Conservation (phyloP, 495 filamentous ascomycete genomes). For the Penicilliopsis zonata region DNA sequence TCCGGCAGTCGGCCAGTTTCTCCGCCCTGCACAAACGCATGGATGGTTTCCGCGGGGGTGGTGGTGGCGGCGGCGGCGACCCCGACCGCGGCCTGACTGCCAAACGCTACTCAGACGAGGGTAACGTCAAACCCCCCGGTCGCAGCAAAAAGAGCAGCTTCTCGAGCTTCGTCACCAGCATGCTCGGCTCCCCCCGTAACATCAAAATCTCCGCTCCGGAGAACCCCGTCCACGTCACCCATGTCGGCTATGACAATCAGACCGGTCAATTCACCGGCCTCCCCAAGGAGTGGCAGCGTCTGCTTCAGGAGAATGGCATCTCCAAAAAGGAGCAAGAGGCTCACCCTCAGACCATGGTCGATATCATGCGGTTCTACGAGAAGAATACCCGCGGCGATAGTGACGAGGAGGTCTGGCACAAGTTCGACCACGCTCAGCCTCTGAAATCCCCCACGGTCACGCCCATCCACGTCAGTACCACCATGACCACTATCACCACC, state of each 20-base stretch:
- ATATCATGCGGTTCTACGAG: slow-evolving; percentile 94
- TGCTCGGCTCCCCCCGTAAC: slow-evolving; percentile 80
- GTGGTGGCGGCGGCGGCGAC: too few relatives aligned
- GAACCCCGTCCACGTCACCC: slow-evolving; percentile 95
- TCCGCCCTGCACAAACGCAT: slow-evolving; percentile 46
- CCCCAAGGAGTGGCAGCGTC: slow-evolving; percentile 94
- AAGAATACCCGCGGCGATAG: slow-evolving; percentile 70
- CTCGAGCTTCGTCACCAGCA: slow-evolving; percentile 86
- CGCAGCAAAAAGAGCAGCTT: slow-evolving; percentile 85
- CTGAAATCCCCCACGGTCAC: slow-evolving; percentile 37
- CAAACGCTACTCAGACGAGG: slow-evolving; percentile 82
- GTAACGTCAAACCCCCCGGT: slow-evolving; percentile 44
- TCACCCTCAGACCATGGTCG: slow-evolving; percentile 85
- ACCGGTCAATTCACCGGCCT: slow-evolving; percentile 96
- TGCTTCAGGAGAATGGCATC: slow-evolving; percentile 92
- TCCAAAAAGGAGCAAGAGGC: slow-evolving; percentile 91
- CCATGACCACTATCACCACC: too few relatives aligned
- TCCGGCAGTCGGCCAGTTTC: slow-evolving; percentile 77
- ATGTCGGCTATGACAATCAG: slow-evolving; percentile 93
- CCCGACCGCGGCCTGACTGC: slow-evolving; percentile 28
- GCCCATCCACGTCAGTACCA: too few relatives aligned
- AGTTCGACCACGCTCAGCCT: slow-evolving; percentile 76
- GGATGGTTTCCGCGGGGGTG: too few relatives aligned
- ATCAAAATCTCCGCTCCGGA: slow-evolving; percentile 91
- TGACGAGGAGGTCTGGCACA: slow-evolving; percentile 87